Percentiles rank a stretch among this genome's conserved stretches.
phyloP scores from a whole-genome alignment of 108 stramenopile species.

The Cyclotella distinguenda region DNA sequence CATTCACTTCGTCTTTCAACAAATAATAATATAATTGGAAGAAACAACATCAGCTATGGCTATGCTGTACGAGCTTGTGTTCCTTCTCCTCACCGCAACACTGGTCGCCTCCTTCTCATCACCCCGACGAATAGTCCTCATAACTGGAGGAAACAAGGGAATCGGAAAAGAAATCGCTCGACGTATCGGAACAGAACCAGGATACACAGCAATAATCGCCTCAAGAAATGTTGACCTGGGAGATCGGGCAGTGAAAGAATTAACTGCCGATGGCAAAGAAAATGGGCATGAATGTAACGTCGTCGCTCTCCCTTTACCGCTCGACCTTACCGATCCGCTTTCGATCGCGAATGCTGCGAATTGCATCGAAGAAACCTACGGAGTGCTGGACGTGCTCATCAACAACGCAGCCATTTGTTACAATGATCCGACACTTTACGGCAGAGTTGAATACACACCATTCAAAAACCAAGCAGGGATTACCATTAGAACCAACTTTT shows the following conservation, averaged over 20 bases:
- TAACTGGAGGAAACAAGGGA: constrained; percentile 57
- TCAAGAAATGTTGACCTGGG: constrained; percentile 46
- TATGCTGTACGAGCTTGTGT: too few relatives aligned
- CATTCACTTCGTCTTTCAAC: too few relatives aligned
- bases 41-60: too few relatives aligned
- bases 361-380: constrained; percentile 40
- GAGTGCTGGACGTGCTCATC: constrained; percentile 52
- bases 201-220: constrained; percentile 46
- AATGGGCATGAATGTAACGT: constrained; percentile 26
- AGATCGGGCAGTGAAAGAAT: constrained; percentile 37
- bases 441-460: constrained; percentile 50
- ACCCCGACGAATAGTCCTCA: constrained; percentile 34
- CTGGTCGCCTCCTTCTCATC: constrained; percentile 4
- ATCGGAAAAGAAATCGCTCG: constrained; percentile 64
- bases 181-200: constrained; percentile 39
- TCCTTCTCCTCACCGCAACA: too few relatives aligned
- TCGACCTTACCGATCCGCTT: constrained; percentile 39
- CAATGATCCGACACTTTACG: constrained; percentile 68
- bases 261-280: constrained; percentile 17
- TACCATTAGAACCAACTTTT: constrained; percentile 59
- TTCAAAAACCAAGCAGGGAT: constrained; percentile 58
- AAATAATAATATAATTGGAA: too few relatives aligned
- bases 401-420: constrained; percentile 69
- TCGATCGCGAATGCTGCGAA: constrained; percentile 29
- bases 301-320: constrained; percentile 22